Percentiles rank a stretch among this genome's conserved stretches.
phyloP scores from a whole-genome alignment of 169 alveolate genomes.

The Plasmodium coatneyi region DNA sequence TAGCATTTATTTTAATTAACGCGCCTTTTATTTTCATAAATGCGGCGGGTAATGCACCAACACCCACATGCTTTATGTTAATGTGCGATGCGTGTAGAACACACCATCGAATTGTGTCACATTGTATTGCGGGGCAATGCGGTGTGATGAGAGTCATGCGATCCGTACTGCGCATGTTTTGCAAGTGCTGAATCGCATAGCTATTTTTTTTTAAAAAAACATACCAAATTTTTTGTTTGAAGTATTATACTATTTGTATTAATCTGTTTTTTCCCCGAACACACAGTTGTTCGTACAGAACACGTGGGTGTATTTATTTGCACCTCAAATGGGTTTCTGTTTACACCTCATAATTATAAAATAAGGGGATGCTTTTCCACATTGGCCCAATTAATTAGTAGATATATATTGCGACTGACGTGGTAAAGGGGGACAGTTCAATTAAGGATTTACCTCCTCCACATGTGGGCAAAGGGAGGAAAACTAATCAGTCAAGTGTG shows the following conservation, averaged over 20 bases:
- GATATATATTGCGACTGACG: background rate
- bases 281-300: background rate
- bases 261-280: background rate
- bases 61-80: background rate
- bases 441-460: background rate
- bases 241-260: conserved; percentile 3
- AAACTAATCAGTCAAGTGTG: background rate
- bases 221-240: conserved; percentile 8
- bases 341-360: background rate
- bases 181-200: background rate
- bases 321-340: background rate
- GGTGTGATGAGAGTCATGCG: background rate
- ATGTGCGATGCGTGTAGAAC: background rate
- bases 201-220: conserved; percentile 7
- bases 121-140: background rate
- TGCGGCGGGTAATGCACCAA: background rate
- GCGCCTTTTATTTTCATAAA: background rate
- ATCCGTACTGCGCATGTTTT: background rate
- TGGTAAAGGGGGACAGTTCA: background rate
- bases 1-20: background rate
- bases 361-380: background rate
- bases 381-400: background rate
- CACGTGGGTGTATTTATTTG: background rate
- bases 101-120: background rate
- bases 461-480: background rate